These are phyloP conservation scores for Datisca glomerata DNA, from an alignment of 306 rosid species.

Conservation along the genomic window DNA sequence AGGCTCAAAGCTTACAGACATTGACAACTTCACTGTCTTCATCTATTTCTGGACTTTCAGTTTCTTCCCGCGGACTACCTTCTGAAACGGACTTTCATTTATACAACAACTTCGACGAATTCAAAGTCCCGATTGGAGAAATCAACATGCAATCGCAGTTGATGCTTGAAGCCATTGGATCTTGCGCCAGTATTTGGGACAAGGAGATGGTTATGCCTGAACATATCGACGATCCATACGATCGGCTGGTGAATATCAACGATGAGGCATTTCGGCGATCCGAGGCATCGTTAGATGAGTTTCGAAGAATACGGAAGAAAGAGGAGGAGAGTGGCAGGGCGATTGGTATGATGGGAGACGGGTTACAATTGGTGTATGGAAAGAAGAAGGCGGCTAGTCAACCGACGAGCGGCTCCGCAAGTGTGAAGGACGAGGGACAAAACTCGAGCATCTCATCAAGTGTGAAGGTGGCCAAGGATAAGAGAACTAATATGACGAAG, in stretches of 20 bases:
- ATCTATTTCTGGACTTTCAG: slow-evolving; percentile 43
- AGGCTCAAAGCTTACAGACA: slow-evolving; percentile 27
- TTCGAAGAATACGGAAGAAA: slow-evolving; percentile 27
- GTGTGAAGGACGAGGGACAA: slow-evolving; percentile 16
- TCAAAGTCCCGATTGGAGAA: slow-evolving; percentile 36
- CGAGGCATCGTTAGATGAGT: slow-evolving; percentile 48
- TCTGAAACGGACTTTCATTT: slow-evolving; percentile 54
- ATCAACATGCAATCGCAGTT: slow-evolving; percentile 43
- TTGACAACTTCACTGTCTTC: slow-evolving; percentile 36
- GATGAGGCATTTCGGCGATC: slow-evolving; percentile 58
- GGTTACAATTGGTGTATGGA: slow-evolving; percentile 57
- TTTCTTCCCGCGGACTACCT: slow-evolving; percentile 50
- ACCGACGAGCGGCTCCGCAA: slow-evolving; percentile 2
- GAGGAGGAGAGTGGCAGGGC: slow-evolving; percentile 34
- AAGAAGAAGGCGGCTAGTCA: slow-evolving; percentile 29
- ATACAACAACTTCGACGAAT: slow-evolving; percentile 55
- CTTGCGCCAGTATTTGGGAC: slow-evolving; percentile 35
- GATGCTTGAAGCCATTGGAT: slow-evolving; percentile 50
- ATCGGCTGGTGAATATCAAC: slow-evolving; percentile 67
- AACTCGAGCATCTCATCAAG: slow-evolving; percentile 14
- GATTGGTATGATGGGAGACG: slow-evolving; percentile 22
- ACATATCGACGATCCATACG: slow-evolving; percentile 49
- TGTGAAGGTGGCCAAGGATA: slow-evolving; percentile 51
- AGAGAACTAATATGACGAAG: slow-evolving; percentile 33
- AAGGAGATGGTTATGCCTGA: slow-evolving; percentile 28